phyloP scores from a whole-genome alignment of 805 yeast genomes.

The Candida vartiovaarae region DNA sequence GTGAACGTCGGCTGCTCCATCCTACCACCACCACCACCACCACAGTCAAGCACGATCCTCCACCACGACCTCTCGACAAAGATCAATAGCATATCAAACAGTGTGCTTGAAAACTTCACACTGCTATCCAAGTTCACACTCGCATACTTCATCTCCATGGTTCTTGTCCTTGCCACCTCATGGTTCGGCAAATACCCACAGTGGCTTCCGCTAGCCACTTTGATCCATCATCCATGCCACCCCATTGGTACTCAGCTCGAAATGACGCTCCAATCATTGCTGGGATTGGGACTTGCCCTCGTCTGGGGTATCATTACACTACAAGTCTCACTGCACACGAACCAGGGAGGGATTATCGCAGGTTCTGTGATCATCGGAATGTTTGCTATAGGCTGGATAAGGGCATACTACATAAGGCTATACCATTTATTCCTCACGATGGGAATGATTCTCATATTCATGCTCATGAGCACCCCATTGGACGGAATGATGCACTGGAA shows the following conservation, averaged over 20 bases:
- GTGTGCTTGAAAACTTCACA: constrained; percentile 9
- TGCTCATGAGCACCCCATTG: constrained; percentile 19
- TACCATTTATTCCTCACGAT: constrained; percentile 31
- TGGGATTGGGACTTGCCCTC: constrained; percentile 35
- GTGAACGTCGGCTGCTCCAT: neutral
- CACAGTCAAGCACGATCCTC: too few relatives aligned
- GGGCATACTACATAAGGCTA: constrained; percentile 33
- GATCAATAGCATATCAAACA: too few relatives aligned
- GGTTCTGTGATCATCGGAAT: constrained; percentile 33
- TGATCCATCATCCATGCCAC: constrained; percentile 42
- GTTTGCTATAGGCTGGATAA: constrained; percentile 33
- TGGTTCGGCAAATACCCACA: constrained; percentile 39
- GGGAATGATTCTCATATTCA: constrained; percentile 31
- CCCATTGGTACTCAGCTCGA: constrained; percentile 41
- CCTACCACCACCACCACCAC: too few relatives aligned
- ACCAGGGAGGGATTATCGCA: constrained; percentile 41
- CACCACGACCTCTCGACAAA: neutral
- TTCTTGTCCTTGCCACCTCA: constrained; percentile 32
- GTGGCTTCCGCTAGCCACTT: constrained; percentile 35
- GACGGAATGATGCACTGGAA: constrained; percentile 27
- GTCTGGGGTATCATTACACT: constrained; percentile 40
- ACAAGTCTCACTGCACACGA: constrained; percentile 33
- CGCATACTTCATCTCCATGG: constrained; percentile 33
- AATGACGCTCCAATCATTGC: constrained; percentile 31
- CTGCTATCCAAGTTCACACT: constrained; percentile 18